Base-by-base conservation (phyloP, 306 rosid genomes). In the Carpinus viminea region DNA sequence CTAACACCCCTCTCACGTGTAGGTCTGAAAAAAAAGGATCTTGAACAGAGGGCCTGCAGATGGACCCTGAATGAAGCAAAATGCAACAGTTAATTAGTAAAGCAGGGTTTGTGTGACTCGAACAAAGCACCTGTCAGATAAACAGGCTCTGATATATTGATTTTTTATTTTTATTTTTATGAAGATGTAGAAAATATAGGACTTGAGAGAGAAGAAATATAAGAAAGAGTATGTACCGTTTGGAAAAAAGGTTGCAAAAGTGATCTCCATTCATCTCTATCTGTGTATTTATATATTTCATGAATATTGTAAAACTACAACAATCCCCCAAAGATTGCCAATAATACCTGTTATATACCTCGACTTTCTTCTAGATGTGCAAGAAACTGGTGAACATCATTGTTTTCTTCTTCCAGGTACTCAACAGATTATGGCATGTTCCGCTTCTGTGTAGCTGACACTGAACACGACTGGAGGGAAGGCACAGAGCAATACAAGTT, bases 401-500 rank as follows among this genome's bases (percentile, higher is more conserved):
- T 48, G 13, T 69, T 62, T 68, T 78, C 65, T 56, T 72, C 76
- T 80, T 46, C 83, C 82, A 92, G 98, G 98, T 95, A 95, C 74
- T 78, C 90, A 12, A 75, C 87, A 31, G 91, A 95, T 81, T 92
- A 91, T 75, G 98, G 98, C 74, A 91, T 92, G 98, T 95, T 95
- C 89, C 92, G 88, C 61, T 95, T 95, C 84, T 95, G 98, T 88
- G 51, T 95, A 84, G 98, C 97, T 20, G 80, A 95, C 89, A 92
- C 98, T 2, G 98, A 95, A 80, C 95, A 86, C 47, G 97, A 92
- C 83, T 95, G 98, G 98, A 91, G 98, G 76, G 90, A 88, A 83
- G 98, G 98, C 79, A 76, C 92, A 12, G 98, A 91, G 62, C 98
- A 95, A 71, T 91, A 89, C 74, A 80, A 82, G 70, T 95, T 95